Conservation (phyloP, 441 rosid genomes). For the Lepidium campestre region DNA sequence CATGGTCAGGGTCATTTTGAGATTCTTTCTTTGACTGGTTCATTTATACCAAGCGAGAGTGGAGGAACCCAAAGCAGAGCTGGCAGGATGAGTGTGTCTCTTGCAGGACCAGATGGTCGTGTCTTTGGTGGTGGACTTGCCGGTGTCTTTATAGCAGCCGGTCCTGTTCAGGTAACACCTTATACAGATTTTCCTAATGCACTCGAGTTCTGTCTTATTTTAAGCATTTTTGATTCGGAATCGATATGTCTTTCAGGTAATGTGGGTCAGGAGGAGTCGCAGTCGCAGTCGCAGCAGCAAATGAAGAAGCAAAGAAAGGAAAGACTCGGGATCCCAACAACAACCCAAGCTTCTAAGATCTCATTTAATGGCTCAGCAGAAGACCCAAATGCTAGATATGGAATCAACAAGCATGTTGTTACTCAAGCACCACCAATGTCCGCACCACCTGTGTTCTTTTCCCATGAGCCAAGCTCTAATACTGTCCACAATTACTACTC, state of each 20-base stretch:
- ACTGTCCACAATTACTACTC: constrained; percentile 10
- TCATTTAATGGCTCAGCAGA: constrained; percentile 20
- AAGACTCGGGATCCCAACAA: neutral
- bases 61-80: constrained; percentile 80
- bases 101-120: constrained; percentile 94
- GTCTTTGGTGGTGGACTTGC: constrained; percentile 99
- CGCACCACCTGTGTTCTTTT: constrained; percentile 23
- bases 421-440: constrained; percentile 15
- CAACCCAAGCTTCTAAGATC: constrained; percentile 27
- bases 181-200: too few species aligned
- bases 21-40: constrained; percentile 89
- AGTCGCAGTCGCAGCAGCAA: constrained; percentile 11
- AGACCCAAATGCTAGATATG: constrained; percentile 24
- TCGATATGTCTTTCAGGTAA: constrained; percentile 4
- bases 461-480: constrained; percentile 17
- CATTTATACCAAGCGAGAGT: constrained; percentile 64
- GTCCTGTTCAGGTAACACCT: constrained; percentile 99
- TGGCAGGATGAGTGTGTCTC: constrained; percentile 93
- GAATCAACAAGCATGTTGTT: constrained; percentile 21
- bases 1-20: constrained; percentile 95
- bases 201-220: neutral
- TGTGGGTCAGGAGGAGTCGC: constrained; percentile 19
- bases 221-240: neutral
- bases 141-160: constrained; percentile 84
- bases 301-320: constrained; percentile 25